A percentile compares a stretch with the other conserved stretches of the same genome.
phyloP scores from a whole-genome alignment of 495 filamentous ascomycete genomes.

The Neurospora sp. region DNA sequence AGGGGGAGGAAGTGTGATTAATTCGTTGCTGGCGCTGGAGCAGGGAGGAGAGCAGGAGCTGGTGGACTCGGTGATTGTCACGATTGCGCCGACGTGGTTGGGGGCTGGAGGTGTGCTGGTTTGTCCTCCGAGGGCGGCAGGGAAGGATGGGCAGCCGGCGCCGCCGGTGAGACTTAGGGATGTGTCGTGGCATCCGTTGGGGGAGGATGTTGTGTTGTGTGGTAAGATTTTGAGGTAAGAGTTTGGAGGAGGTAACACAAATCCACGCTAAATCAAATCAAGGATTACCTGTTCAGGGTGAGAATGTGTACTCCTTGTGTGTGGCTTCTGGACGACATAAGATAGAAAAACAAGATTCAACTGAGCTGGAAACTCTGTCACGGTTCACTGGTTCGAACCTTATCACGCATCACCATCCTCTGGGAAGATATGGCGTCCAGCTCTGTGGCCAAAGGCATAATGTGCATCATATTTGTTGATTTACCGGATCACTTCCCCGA shows the following conservation, averaged over 20 bases:
- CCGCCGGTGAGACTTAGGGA: slow-evolving; percentile 52
- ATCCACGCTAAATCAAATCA: no score
- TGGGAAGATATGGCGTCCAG: background rate
- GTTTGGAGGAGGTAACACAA: no score
- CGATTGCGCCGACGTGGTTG: slow-evolving; percentile 75
- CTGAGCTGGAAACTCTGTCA: no score
- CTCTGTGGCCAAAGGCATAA: background rate
- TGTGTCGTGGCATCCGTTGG: slow-evolving; percentile 63
- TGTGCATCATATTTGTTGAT: background rate
- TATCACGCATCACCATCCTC: background rate
- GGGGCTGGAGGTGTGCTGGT: slow-evolving; percentile 70
- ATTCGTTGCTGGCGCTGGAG: slow-evolving; percentile 53
- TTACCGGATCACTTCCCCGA: background rate
- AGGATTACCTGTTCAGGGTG: no score
- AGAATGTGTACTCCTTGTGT: no score
- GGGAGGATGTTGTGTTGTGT: slow-evolving; percentile 71
- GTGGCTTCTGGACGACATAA: no score
- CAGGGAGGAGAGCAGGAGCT: slow-evolving; percentile 38
- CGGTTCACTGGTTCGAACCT: background rate
- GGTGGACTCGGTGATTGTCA: slow-evolving; percentile 68
- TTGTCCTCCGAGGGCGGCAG: slow-evolving; percentile 44
- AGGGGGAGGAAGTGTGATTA: slow-evolving; percentile 70
- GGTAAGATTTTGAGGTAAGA: slow-evolving; percentile 36
- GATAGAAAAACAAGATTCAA: no score
- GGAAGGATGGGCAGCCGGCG: slow-evolving; percentile 39